Evolutionary conservation across 1,284 basidiomycete species (phyloP), one percentile per base, ranked within the genome.

Genomic region (Meira miltonrushii): DNA sequence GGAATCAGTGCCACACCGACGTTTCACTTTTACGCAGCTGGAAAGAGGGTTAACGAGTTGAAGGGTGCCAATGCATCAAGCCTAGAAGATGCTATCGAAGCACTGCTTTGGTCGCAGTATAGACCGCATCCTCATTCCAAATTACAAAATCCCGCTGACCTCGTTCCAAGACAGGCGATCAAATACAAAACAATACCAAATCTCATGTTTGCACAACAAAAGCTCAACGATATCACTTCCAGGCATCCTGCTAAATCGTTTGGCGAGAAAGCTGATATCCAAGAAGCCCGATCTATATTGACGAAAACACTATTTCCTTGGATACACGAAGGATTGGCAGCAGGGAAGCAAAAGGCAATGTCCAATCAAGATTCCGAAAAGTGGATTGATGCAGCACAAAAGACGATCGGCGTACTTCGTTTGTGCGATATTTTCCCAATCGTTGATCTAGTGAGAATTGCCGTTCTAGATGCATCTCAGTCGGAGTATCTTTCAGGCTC

Each of bases 1-100:
- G 81, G 83, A 2, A 84, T 94, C 1, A 78, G 83, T n/a, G 89
- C 83, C 0, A 92, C 89, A 0, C 90, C 91, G 2, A 92, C 90
- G 0, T 3, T 92, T 92, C 76, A 81, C 88, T 54, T 90, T 89
- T 82, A 9, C 81, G 86, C 52, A 1, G 48, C 62, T 2, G 69
- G 67, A 19, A 57, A 69, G 37, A 56, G 62, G 55, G 51, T 58
- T 2, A 65, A 61, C 4, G 88, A 91, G 74, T 64, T 93, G 65
- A 86, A 85, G 68, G 90, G 90, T 0, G 87, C 85, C 1, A 81
- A 89, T 78, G 81, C 82, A 0, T 80, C 80, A 2, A 88, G 88
- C 68, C 76, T 91, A 39, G 82, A 82, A 61, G 83, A 85, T 0
- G 86, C 89, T 68, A 82, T 89, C 1, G 86, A 90, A 72, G 72